Evolutionary conservation across 495 filamentous ascomycete species (phyloP).

Genomic region (Paragyromitra xinjiangensis): DNA sequence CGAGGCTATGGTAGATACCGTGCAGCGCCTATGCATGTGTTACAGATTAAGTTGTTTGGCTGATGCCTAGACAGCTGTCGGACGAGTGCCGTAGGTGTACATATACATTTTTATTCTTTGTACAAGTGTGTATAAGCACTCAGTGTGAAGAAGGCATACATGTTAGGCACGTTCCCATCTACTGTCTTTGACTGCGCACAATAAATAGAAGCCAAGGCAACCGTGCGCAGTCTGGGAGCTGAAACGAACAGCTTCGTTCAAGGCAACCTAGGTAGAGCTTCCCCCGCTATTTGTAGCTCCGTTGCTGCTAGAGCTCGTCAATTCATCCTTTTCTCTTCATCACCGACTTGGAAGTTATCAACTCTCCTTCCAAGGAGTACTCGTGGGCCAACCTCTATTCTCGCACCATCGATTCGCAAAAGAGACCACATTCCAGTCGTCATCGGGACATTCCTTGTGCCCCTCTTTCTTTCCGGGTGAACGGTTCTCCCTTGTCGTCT

Average conservation of each 20-base stretch:
- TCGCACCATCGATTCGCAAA: constrained; percentile 1
- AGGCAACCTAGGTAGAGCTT: constrained; percentile 8
- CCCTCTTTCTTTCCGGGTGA: constrained; percentile 54
- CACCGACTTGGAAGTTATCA: background rate
- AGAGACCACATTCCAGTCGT: constrained; percentile 26
- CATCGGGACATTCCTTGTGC: constrained; percentile 34
- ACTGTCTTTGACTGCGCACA: too few relatives aligned
- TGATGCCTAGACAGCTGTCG: background rate
- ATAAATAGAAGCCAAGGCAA: constrained; percentile 21
- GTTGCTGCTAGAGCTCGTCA: constrained; percentile 6
- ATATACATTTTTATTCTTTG: too few relatives aligned
- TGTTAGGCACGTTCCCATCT: too few relatives aligned
- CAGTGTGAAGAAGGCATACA: background rate
- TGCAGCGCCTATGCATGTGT: background rate
- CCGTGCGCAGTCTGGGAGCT: constrained; percentile 10
- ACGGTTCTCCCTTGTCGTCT: constrained; percentile 26
- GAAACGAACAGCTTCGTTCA: background rate
- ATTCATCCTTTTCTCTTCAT: constrained; percentile 15
- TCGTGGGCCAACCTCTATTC: background rate
- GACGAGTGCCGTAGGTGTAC: background rate
- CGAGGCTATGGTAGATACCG: background rate
- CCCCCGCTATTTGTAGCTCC: constrained; percentile 3
- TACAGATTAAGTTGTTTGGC: background rate
- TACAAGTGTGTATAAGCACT: background rate
- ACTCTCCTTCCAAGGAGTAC: background rate